Conservation (phyloP, 805 yeast species). For the Metschnikowia noctiluminum region DNA sequence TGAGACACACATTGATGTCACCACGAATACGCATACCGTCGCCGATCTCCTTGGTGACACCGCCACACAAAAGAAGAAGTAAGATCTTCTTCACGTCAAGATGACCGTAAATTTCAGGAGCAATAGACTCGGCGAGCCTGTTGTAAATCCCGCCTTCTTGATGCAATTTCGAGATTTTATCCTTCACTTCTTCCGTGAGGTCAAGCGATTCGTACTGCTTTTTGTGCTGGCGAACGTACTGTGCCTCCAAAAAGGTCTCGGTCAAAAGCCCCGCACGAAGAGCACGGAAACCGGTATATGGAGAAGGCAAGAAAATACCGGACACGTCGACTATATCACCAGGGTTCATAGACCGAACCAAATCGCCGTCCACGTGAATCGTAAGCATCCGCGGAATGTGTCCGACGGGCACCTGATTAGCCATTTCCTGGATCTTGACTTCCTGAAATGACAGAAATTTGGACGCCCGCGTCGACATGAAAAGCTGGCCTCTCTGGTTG, state of each 20-base stretch:
- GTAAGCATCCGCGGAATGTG: constrained; percentile 89
- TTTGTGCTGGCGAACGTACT: constrained; percentile 81
- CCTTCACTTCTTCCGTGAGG: constrained; percentile 53
- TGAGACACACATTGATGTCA: constrained; percentile 88
- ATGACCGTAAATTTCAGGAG: constrained; percentile 97
- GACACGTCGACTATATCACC: constrained; percentile 94
- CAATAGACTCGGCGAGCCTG: constrained; percentile 80
- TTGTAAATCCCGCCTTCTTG: constrained; percentile 71
- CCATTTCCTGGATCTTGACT: constrained; percentile 88
- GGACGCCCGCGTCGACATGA: constrained; percentile 92
- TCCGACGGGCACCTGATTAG: constrained; percentile 96
- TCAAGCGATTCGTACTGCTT: constrained; percentile 72
- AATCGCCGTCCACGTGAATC: constrained; percentile 86
- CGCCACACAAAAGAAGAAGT: constrained; percentile 82
- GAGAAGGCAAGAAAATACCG: constrained; percentile 90
- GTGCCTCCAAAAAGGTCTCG: constrained; percentile 90
- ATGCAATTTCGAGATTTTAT: constrained; percentile 53
- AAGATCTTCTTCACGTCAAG: constrained; percentile 90
- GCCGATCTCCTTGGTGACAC: constrained; percentile 90
- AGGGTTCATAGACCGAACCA: constrained; percentile 83
- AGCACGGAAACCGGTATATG: constrained; percentile 94
- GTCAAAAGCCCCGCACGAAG: constrained; percentile 89
- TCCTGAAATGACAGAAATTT: constrained; percentile 95
- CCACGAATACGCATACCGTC: constrained; percentile 98
- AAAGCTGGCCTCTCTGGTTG: constrained; percentile 81